Evolutionary conservation across 2,329 filamentous ascomycete species (phyloP), one percentile per base, ranked within the genome.

Genomic region (Scopulariopsis brevicaulis): DNA sequence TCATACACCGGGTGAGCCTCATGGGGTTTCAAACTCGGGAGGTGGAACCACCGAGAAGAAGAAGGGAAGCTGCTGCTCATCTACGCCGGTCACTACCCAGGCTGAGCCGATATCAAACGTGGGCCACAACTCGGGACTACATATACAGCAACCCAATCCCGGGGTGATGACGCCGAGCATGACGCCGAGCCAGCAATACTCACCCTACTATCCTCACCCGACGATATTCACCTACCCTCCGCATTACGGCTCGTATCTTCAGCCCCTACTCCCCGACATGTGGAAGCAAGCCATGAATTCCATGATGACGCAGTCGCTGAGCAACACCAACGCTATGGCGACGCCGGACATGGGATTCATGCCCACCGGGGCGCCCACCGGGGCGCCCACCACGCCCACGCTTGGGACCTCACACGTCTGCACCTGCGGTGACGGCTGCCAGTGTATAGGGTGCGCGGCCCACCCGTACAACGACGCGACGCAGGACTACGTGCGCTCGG

Each of bases 391-490:
- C n/a, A 54, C 56, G n/a, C 56, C 56, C 12, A 43, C 51, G 22
- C 24, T 53, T 18, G 56, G 68, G 62, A 74, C 68, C 22, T 71
- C 66, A 57, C 72, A 72, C 53, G 72, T 69, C 57, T 89, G 86
- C 64, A 74, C 75, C 54, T 89, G 86, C 65, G 86, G 86, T 22
- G 80, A 85, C 57, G 73, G 73, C 32, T 89, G 86, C 62, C 78
- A 84, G 62, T 89, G 86, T 65, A 73, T 88, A 40, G 85, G 84
- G 12, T 89, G 86, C 65, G 77, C 83, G 5, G 81, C 81, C 2
- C 85, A 88, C 66, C 83, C 85, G 14, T 86, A 84, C 65, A 88
- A 88, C 63, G 75, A 81, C 8, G 80, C 83, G 24, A 87, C 81
- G 55, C 78, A 74, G 60, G 74, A 73, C 55, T 76, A 76, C 59